Evolutionary conservation across 2,329 filamentous ascomycete genomes (phyloP).

Genomic region (Shiraia sp.): DNA sequence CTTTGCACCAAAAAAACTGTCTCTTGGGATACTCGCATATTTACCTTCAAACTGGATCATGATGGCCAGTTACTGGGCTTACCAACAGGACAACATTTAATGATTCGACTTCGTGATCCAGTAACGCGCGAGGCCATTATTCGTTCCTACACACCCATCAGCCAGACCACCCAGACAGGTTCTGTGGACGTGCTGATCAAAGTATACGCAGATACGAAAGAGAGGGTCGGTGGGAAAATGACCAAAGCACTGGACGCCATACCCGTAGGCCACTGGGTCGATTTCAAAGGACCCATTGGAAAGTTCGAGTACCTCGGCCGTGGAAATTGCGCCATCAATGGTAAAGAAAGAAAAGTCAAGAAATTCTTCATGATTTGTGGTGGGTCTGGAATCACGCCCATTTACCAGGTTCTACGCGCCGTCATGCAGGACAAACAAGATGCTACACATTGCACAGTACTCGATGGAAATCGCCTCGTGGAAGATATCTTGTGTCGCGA

Average conservation of each 20-base stretch:
- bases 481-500: constrained; percentile 80
- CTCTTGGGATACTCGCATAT: constrained; percentile 79
- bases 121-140: constrained; percentile 74
- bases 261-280: constrained; percentile 71
- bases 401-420: constrained; percentile 79
- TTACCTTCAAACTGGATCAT: constrained; percentile 78
- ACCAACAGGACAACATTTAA: constrained; percentile 83
- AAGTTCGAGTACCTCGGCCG: constrained; percentile 78
- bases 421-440: constrained; percentile 69
- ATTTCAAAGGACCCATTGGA: constrained; percentile 87
- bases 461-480: constrained; percentile 76
- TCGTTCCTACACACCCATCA: constrained; percentile 84
- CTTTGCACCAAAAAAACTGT: constrained; percentile 70
- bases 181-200: constrained; percentile 78
- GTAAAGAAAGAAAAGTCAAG: constrained; percentile 60
- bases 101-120: constrained; percentile 78
- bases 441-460: constrained; percentile 68
- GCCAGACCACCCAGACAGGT: constrained; percentile 64
- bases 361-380: constrained; percentile 85
- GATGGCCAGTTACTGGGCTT: constrained; percentile 71
- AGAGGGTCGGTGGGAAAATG: constrained; percentile 73
- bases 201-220: constrained; percentile 69
- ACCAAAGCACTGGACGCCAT: constrained; percentile 76
- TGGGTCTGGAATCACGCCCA: constrained; percentile 89
- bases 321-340: constrained; percentile 66